phyloP scores from a whole-genome alignment of 805 yeast genomes.

The Lipomyces anomalus region DNA sequence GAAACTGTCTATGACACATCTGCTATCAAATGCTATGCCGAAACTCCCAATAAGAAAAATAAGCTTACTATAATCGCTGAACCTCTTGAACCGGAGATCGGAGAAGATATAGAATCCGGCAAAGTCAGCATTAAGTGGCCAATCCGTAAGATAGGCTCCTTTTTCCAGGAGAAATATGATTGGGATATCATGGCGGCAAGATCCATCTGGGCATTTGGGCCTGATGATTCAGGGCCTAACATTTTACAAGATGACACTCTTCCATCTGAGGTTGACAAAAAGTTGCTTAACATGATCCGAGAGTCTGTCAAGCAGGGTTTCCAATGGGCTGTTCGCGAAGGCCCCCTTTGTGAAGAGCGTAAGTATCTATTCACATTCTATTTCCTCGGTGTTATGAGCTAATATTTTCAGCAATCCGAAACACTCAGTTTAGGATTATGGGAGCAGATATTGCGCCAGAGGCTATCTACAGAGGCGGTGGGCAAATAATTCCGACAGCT shows the following conservation, averaged over 20 bases:
- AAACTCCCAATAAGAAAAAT: constrained; percentile 50
- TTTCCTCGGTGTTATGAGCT: too few species aligned
- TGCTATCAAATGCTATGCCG: constrained; percentile 58
- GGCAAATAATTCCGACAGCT: constrained; percentile 75
- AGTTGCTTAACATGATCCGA: constrained; percentile 40
- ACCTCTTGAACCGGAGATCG: constrained; percentile 56
- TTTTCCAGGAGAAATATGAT: constrained; percentile 50
- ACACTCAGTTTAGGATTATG: constrained; percentile 64
- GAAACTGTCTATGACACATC: constrained; percentile 71
- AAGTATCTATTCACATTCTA: background rate
- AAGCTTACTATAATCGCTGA: constrained; percentile 68
- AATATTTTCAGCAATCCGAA: constrained; percentile 42
- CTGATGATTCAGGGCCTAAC: constrained; percentile 50
- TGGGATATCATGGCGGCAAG: constrained; percentile 86
- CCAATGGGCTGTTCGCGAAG: constrained; percentile 74
- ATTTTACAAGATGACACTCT: constrained; percentile 65
- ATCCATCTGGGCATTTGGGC: constrained; percentile 74
- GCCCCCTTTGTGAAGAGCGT: constrained; percentile 85
- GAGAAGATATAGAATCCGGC: constrained; percentile 51
- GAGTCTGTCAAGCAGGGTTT: constrained; percentile 70
- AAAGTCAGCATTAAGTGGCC: constrained; percentile 36
- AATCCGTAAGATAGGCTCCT: constrained; percentile 44
- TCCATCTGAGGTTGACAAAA: constrained; percentile 61
- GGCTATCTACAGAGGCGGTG: constrained; percentile 47
- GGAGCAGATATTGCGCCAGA: constrained; percentile 51